These are phyloP conservation scores for Dysphania ambrosioides DNA, from an alignment of 148 eudicot species.

Conservation along the genomic window DNA sequence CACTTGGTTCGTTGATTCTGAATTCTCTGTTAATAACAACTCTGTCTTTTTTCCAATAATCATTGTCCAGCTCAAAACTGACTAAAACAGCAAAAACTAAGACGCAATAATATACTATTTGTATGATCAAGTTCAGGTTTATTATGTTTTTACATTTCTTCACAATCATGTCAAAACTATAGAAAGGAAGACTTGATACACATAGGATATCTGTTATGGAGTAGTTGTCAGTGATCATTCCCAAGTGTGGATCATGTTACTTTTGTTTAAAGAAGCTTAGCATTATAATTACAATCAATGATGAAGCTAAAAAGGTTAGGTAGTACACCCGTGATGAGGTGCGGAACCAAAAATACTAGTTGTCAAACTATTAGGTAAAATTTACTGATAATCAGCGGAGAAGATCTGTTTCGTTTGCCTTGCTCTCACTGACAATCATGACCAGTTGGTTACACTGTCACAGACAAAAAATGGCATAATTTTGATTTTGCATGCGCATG, in stretches of 20 bases:
- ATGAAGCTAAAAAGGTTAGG: slow-evolving; percentile 12
- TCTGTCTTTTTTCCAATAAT: too few species aligned
- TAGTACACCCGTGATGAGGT: background rate
- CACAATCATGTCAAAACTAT: too few species aligned
- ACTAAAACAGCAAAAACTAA: too few species aligned
- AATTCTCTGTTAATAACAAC: background rate
- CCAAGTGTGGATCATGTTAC: slow-evolving; percentile 21
- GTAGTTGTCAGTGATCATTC: background rate
- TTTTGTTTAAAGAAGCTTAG: slow-evolving; percentile 18
- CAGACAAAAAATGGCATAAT: background rate
- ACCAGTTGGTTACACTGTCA: background rate
- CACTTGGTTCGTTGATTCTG: background rate
- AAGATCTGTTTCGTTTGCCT: background rate
- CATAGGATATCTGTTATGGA: background rate
- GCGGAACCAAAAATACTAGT: background rate
- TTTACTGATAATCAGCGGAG: background rate
- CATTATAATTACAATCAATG: background rate
- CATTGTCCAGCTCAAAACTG: background rate
- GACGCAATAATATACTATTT: too few species aligned
- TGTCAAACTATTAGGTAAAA: slow-evolving; percentile 1
- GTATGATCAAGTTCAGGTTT: too few species aligned
- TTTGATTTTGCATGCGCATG: background rate
- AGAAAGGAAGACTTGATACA: too few species aligned
- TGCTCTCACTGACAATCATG: too few species aligned
- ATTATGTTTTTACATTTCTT: too few species aligned